Base-by-base conservation (phyloP, 2,329 filamentous ascomycete species). In the Talaromyces sp. region DNA sequence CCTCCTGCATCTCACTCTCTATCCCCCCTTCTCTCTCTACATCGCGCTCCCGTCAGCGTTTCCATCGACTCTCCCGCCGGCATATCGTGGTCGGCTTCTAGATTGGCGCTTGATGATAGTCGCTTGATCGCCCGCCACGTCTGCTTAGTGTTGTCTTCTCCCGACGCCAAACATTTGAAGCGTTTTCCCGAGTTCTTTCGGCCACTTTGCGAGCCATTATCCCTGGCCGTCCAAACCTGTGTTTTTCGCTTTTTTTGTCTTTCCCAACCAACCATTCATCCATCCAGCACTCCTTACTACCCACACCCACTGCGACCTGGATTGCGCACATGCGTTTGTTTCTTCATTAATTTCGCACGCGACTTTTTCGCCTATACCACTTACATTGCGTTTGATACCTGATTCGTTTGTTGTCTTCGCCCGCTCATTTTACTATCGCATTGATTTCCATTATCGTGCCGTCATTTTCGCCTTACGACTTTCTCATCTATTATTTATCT, bases 1-100 rank as follows among this genome's bases (percentile, higher is more conserved):
- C 49, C 64, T 63, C 58, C 64, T 32, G 38, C 64, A 49, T 63
- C 62, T n/a, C 52, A 29, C 35, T 38, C 35, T 35, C 27, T 32
- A n/a, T 13, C 21, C 11, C 13, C 46, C 7, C 6, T 21, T 21
- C 27, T 53, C 32, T 32, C 21, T n/a, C 32, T 43, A 21, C 35
- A n/a, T 41, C 54, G 4, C 29, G 29, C 49, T 27, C 49, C 7
- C 24, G 49, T 27, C 14, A 17, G 14, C 13, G 26, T 29, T 21
- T 26, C 54, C 4, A 41, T 55, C 54, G 32, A 26, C 19, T 21
- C 19, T 43, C 41, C 41, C 21, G 9, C 41, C n/a, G 41, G 41
- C 41, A 43, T 38, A 56, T 59, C 19, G 49, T 13, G n/a, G 19
- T 46, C n/a, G 43, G n/a, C 43, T 46, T 24, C 19, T 21, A 24